Conservation (phyloP, 805 yeast species). For the Zygosaccharomyces lentus region DNA sequence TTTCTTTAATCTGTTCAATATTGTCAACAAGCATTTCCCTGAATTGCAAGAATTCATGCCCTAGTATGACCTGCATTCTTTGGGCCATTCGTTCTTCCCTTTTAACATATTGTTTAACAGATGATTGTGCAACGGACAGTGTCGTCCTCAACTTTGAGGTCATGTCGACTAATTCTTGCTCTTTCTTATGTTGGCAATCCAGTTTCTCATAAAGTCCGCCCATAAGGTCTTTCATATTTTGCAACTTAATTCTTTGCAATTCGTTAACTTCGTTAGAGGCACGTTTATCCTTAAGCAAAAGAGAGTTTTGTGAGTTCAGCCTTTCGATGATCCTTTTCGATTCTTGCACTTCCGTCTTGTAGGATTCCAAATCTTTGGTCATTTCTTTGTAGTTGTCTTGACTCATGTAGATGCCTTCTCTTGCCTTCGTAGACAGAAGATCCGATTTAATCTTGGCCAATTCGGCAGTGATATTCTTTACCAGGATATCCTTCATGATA, state of each 20-base stretch:
- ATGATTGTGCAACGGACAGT: slow-evolving; percentile 19
- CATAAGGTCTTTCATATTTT: slow-evolving; percentile 24
- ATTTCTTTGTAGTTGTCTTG: slow-evolving; percentile 53
- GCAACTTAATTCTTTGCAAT: slow-evolving; percentile 25
- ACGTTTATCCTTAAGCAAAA: slow-evolving; percentile 29
- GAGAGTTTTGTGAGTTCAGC: slow-evolving; percentile 37
- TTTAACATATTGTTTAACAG: slow-evolving; percentile 20
- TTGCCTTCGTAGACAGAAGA: slow-evolving; percentile 54
- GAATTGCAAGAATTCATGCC: slow-evolving; percentile 22
- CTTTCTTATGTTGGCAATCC: slow-evolving; percentile 27
- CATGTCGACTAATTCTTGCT: slow-evolving; percentile 23
- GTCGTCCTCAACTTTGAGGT: slow-evolving; percentile 22
- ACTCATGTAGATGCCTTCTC: slow-evolving; percentile 64
- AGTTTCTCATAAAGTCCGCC: slow-evolving; percentile 26
- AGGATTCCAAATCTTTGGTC: slow-evolving; percentile 45
- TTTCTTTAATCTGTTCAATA: slow-evolving; percentile 15
- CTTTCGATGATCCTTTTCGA: slow-evolving; percentile 40
- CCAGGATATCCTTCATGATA: slow-evolving; percentile 49
- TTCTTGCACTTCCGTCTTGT: slow-evolving; percentile 49
- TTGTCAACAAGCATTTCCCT: slow-evolving; percentile 17
- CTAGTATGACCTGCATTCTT: slow-evolving; percentile 23
- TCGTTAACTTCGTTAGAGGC: slow-evolving; percentile 27
- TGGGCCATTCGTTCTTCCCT: slow-evolving; percentile 20
- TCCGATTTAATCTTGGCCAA: slow-evolving; percentile 51
- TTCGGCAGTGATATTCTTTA: slow-evolving; percentile 46